Percentiles rank a stretch among this genome's conserved stretches.
These are phyloP conservation scores for Ceratonia siliqua DNA, from an alignment of 306 rosid genomes.

Conservation along the genomic window DNA sequence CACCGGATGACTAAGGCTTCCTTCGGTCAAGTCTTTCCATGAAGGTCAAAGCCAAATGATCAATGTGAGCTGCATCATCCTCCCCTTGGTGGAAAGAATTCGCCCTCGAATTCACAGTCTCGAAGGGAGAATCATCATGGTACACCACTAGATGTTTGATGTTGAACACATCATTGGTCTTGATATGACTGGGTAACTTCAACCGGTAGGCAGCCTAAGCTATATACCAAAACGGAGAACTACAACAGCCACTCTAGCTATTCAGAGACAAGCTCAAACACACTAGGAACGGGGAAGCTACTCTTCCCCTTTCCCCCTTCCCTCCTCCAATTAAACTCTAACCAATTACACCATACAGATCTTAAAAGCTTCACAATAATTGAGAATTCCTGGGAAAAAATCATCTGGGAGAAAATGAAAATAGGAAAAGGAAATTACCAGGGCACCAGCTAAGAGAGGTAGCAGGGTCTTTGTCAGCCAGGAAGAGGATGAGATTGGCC, in stretches of 20 bases:
- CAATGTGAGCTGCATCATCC: too few relatives aligned
- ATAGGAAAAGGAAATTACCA: slow-evolving; percentile 36
- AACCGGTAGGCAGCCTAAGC: background rate
- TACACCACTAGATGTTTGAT: too few relatives aligned
- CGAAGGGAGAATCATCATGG: too few relatives aligned
- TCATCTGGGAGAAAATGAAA: background rate
- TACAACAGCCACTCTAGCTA: background rate
- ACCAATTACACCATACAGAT: background rate
- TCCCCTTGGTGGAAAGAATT: too few relatives aligned
- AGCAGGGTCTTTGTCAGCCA: slow-evolving; percentile 83
- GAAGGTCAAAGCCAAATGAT: too few relatives aligned
- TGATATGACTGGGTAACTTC: too few relatives aligned
- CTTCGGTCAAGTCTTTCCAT: too few relatives aligned
- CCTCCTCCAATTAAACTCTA: background rate
- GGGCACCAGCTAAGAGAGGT: slow-evolving; percentile 96
- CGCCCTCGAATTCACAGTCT: too few relatives aligned
- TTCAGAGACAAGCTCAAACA: background rate
- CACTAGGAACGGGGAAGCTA: too few relatives aligned
- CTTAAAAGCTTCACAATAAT: background rate
- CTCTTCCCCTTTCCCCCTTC: background rate
- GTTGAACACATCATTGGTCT: too few relatives aligned
- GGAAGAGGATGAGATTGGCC: slow-evolving; percentile 74
- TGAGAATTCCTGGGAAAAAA: background rate
- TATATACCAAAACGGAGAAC: background rate
- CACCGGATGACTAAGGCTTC: too few relatives aligned